Percentiles rank a stretch among this genome's conserved stretches.
Evolutionary conservation across 2,329 filamentous ascomycete species (phyloP).

Genomic region (Colletotrichum sp.): DNA sequence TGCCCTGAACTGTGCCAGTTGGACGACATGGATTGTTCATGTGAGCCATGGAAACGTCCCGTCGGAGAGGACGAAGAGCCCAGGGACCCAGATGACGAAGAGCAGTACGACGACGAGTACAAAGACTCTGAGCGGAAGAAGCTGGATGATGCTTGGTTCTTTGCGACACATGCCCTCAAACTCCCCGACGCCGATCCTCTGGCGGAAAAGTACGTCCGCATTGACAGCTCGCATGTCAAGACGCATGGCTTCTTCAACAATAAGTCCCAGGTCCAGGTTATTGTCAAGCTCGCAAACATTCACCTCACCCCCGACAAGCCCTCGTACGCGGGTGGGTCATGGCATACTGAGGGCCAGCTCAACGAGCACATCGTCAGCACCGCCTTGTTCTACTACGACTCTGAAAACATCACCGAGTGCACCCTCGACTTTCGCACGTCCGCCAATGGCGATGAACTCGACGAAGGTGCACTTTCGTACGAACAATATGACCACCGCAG

Average conservation of each 20-base stretch:
- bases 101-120: not conserved
- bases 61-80: not conserved
- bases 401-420: conserved; percentile 61
- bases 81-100: not conserved
- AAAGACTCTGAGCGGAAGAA: not conserved
- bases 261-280: conserved; percentile 54
- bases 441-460: conserved; percentile 30
- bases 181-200: not conserved
- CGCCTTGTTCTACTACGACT: conserved; percentile 65
- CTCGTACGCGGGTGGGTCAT: conserved; percentile 54
- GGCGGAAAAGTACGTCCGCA: not conserved
- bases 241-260: not conserved
- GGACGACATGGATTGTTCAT: not conserved
- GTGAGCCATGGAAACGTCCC: not conserved
- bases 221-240: not conserved
- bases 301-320: conserved; percentile 64
- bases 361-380: conserved; percentile 71
- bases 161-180: not conserved
- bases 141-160: not conserved
- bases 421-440: conserved; percentile 54
- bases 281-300: conserved; percentile 68
- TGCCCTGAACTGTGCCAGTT: not conserved
- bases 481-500: conserved; percentile 36
- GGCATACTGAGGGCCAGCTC: conserved; percentile 58
- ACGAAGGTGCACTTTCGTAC: conserved; percentile 27